Evolutionary conservation across 306 rosid species (phyloP).

Genomic region (Lathyrus oleraceus): DNA sequence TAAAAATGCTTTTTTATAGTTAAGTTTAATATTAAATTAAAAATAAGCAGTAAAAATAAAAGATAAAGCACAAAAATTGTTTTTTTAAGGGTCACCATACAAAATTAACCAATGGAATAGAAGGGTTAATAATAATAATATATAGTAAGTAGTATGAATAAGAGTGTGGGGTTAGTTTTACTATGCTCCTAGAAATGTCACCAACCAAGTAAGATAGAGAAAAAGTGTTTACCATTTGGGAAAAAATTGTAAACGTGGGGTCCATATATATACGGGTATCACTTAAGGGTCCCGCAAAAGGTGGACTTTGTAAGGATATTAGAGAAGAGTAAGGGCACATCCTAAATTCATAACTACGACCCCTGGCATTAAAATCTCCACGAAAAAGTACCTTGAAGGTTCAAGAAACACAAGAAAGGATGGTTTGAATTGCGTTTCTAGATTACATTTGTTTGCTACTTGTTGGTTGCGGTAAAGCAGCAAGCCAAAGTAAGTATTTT

Average conservation of each 20-base stretch:
- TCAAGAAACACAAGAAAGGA: too few relatives aligned
- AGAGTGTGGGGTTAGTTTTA: conserved; percentile 35
- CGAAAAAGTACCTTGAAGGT: too few relatives aligned
- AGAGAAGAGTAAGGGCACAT: conserved; percentile 53
- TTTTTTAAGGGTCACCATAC: conserved; percentile 33
- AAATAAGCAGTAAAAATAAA: background rate
- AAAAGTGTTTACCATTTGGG: conserved; percentile 28
- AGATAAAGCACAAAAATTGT: background rate
- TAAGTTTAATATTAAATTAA: background rate
- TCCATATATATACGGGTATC: conserved; percentile 46
- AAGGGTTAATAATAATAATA: too few relatives aligned
- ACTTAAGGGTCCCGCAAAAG: conserved; percentile 48
- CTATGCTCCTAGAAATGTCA: conserved; percentile 49
- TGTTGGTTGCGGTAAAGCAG: too few relatives aligned
- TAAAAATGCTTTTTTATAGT: too few relatives aligned
- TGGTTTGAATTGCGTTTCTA: too few relatives aligned
- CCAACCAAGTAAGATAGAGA: conserved; percentile 50
- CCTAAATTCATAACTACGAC: conserved; percentile 80
- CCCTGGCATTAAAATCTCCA: conserved; percentile 76
- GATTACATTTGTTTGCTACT: too few relatives aligned
- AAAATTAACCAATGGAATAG: too few relatives aligned
- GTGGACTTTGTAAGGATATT: conserved; percentile 28
- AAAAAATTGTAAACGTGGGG: conserved; percentile 42
- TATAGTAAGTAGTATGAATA: background rate
- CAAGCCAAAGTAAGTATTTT: too few relatives aligned